Evolutionary conservation across 2,329 filamentous ascomycete genomes (phyloP).

Genomic region (Xylariomycetidae sp.): DNA sequence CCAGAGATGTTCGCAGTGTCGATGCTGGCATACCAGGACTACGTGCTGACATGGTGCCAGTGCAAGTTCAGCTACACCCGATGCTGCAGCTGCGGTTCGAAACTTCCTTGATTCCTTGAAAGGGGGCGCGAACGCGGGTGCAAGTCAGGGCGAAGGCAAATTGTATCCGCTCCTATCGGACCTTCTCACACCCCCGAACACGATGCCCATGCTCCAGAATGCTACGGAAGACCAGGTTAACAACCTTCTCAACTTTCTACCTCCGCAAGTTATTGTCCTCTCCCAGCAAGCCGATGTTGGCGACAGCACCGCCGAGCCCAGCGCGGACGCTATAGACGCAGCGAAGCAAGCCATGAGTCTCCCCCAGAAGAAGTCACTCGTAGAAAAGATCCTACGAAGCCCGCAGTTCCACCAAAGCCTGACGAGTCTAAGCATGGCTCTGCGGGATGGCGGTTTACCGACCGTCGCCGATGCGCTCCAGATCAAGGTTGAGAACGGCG

Average conservation of each 20-base stretch:
- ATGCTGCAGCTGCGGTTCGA: constrained; percentile 74
- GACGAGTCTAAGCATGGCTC: constrained; percentile 75
- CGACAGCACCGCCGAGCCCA: constrained; percentile 57
- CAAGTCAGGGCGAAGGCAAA: constrained; percentile 45
- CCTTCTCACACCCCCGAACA: constrained; percentile 71
- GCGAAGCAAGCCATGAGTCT: constrained; percentile 68
- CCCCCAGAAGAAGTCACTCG: constrained; percentile 71
- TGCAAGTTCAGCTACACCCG: constrained; percentile 51
- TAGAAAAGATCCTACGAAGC: constrained; percentile 77
- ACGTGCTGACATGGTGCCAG: constrained; percentile 46
- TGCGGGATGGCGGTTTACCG: constrained; percentile 84
- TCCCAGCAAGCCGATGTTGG: constrained; percentile 60
- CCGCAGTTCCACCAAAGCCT: constrained; percentile 89
- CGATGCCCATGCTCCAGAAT: constrained; percentile 66
- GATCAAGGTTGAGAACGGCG: constrained; percentile 77
- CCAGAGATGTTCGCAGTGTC: too few species aligned
- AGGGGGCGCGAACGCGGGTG: constrained; percentile 39
- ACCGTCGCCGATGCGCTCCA: constrained; percentile 82
- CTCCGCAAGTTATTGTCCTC: constrained; percentile 70
- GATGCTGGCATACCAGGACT: constrained; percentile 11
- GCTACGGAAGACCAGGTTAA: constrained; percentile 64
- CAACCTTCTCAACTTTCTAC: constrained; percentile 69
- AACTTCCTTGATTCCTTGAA: constrained; percentile 83
- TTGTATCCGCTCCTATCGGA: constrained; percentile 81
- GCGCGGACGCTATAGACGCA: constrained; percentile 60